These are phyloP conservation scores for Rosa chinensis DNA, from an alignment of 306 rosid species.

Conservation along the genomic window DNA sequence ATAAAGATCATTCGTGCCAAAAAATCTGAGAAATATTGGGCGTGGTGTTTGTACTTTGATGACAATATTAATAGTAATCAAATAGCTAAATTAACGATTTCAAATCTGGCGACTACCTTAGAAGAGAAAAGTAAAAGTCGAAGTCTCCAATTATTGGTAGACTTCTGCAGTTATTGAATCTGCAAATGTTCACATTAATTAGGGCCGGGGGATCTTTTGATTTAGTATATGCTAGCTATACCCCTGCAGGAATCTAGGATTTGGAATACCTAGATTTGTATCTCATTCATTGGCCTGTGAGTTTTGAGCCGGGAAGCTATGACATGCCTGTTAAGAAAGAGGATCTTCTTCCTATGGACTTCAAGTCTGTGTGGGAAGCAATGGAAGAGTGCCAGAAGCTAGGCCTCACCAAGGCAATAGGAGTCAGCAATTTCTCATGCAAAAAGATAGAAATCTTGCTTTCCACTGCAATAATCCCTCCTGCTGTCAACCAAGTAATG, in stretches of 20 bases:
- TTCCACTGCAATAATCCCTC: slow-evolving; percentile 54
- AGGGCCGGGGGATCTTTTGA: no score
- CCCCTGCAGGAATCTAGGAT: slow-evolving; percentile 11
- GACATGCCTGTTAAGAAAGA: slow-evolving; percentile 32
- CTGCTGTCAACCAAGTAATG: slow-evolving; percentile 48
- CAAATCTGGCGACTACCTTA: no score
- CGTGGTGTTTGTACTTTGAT: no score
- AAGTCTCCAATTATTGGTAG: no score
- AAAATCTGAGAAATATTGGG: no score
- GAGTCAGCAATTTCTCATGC: slow-evolving; percentile 68
- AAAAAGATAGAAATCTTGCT: slow-evolving; percentile 52
- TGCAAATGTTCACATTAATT: no score
- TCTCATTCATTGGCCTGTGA: slow-evolving; percentile 19
- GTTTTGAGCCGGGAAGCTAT: background rate
- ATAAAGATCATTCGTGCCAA: no score
- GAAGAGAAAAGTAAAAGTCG: no score
- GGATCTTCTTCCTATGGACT: slow-evolving; percentile 44
- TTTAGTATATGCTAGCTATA: no score
- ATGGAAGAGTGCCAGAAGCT: slow-evolving; percentile 64
- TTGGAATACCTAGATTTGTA: slow-evolving; percentile 29
- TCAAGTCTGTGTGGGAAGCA: slow-evolving; percentile 56
- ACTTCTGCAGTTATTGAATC: no score
- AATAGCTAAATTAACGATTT: no score
- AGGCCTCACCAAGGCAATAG: slow-evolving; percentile 69
- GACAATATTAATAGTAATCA: no score